A percentile compares a stretch with the other conserved stretches of the same genome.
These are phyloP conservation scores for Trichoderma citrinoviride DNA, from an alignment of 2,329 filamentous ascomycete genomes.

Conservation along the genomic window DNA sequence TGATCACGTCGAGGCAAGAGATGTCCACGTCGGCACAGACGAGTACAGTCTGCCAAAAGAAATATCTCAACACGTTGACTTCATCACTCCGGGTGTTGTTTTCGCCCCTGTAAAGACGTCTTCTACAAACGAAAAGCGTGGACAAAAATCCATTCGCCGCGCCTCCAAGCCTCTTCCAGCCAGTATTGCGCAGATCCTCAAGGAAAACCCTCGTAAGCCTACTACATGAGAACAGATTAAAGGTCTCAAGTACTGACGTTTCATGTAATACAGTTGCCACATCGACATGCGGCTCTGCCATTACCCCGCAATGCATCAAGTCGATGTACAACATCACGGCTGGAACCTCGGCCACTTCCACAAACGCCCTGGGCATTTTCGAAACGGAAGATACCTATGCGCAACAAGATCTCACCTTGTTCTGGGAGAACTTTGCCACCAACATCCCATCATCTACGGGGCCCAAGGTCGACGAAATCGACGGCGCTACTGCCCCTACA, in stretches of 20 bases:
- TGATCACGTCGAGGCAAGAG: constrained; percentile 37
- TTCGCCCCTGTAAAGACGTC: constrained; percentile 6
- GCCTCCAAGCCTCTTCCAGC: neutral
- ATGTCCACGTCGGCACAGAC: constrained; percentile 42
- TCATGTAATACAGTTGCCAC: constrained; percentile 1
- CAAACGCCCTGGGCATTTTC: constrained; percentile 52
- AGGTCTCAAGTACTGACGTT: neutral
- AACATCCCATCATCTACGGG: constrained; percentile 41
- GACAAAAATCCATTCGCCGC: neutral
- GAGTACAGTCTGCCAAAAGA: constrained; percentile 41
- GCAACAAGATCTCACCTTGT: constrained; percentile 47
- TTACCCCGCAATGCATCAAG: constrained; percentile 56
- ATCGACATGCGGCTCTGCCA: constrained; percentile 48
- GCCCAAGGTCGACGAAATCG: constrained; percentile 47
- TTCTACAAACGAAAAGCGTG: neutral
- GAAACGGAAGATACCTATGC: constrained; percentile 54
- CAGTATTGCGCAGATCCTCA: neutral
- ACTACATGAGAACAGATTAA: neutral
- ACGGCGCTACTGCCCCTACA: constrained; percentile 46
- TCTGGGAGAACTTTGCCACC: constrained; percentile 45
- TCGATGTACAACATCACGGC: constrained; percentile 47
- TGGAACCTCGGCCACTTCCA: constrained; percentile 34
- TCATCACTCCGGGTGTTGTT: constrained; percentile 41
- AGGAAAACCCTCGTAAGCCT: constrained; percentile 7
- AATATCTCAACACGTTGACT: constrained; percentile 40